Base-by-base conservation (phyloP, 2,329 filamentous ascomycete genomes). In the Pseudogymnoascus sp. region DNA sequence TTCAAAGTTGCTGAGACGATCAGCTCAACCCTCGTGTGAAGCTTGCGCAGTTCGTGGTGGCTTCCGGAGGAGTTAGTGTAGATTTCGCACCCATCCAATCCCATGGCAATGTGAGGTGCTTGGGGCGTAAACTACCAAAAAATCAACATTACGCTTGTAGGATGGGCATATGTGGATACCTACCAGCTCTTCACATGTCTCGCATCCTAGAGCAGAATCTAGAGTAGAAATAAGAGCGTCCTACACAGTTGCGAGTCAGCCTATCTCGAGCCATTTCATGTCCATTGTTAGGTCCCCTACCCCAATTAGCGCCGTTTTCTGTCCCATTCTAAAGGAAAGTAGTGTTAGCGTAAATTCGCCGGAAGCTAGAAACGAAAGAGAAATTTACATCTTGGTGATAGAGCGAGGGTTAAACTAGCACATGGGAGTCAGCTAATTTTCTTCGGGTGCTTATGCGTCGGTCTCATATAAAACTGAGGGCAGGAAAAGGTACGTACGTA, bases 81-180 rank as follows among this genome's bases (percentile, higher is more conserved):
- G 62, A 91, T 85, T 70, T 91, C 90, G 5, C 85, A 84, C 4
- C 90, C 90, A 68, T 86, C 80, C 1, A 91, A 77, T n/a, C 82
- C 82, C 77, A 86, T 85, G 8, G 78, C 75, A 33, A 81, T 81
- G 66, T 85, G 82, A 14, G 74, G 73, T 14, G 69, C 64, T 5
- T 79, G 76, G 1, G 84, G 82, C 5, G 83, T 85, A 71, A 86
- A 88, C 47, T 56, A 18, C 31, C 8, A 3, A 56, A 56, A 18
- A 6, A 18, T 56, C 47, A 56, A 56, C 8, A 18, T 18, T 25
- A 4, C n/a, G 3, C n/a, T 5, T 11, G 2, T 12, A 18, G 1
- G 4, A 56, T 18, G 4, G 25, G 7, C n/a, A 28, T 56, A 2
- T 7, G 7, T n/a, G 2, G n/a, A 56, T 18, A 56, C 25, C 8